Conservation (phyloP, 805 yeast genomes). For the Yarrowia sp. region DNA sequence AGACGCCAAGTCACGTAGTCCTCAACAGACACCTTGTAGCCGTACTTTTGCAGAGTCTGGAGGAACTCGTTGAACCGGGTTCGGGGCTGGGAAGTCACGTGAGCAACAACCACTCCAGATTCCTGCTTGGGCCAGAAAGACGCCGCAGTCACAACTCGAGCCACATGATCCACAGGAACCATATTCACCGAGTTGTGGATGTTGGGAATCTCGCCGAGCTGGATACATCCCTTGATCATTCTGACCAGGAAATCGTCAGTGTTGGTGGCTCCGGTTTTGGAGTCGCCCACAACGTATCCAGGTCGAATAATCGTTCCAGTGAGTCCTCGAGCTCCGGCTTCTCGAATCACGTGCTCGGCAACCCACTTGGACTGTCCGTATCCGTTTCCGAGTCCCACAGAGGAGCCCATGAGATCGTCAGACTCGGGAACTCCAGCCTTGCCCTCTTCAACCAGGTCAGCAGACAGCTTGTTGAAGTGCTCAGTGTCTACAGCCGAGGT, state of each 20-base stretch:
- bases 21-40: slow-evolving; percentile 61
- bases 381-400: slow-evolving; percentile 80
- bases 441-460: slow-evolving; percentile 61
- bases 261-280: slow-evolving; percentile 81
- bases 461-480: slow-evolving; percentile 74
- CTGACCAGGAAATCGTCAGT: slow-evolving; percentile 95
- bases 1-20: slow-evolving; percentile 80
- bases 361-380: slow-evolving; percentile 99
- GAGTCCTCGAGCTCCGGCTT: slow-evolving; percentile 85
- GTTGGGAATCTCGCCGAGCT: slow-evolving; percentile 81
- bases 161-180: slow-evolving; percentile 98
- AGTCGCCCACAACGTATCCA: slow-evolving; percentile 90
- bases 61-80: slow-evolving; percentile 74
- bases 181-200: slow-evolving; percentile 86
- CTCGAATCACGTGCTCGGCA: slow-evolving; percentile 83
- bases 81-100: slow-evolving; percentile 97
- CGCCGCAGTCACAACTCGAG: slow-evolving; percentile 80
- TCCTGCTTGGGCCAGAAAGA: slow-evolving; percentile 69
- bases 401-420: slow-evolving; percentile 81
- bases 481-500: slow-evolving; percentile 90
- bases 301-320: slow-evolving; percentile 90
- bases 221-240: slow-evolving; percentile 91
- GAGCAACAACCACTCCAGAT: slow-evolving; percentile 67
- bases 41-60: slow-evolving; percentile 61
- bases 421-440: slow-evolving; percentile 72